phyloP scores from a whole-genome alignment of 495 filamentous ascomycete genomes.

The Neurospora sp. region DNA sequence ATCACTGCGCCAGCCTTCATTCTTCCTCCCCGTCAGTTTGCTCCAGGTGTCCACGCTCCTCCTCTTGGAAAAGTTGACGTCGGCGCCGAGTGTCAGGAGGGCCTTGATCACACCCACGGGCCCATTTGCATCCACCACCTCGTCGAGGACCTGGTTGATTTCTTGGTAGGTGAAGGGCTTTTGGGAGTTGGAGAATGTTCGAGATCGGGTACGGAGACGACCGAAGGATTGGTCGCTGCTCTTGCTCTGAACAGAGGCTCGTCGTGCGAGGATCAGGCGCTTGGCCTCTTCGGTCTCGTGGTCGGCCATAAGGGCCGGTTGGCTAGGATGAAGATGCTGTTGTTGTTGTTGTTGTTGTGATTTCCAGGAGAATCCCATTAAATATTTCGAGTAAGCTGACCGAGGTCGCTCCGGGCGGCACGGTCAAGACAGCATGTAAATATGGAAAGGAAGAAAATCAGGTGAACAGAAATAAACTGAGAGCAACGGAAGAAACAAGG shows the following conservation, averaged over 20 bases:
- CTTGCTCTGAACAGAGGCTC: constrained; percentile 7
- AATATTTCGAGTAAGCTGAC: neutral
- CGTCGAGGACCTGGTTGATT: constrained; percentile 19
- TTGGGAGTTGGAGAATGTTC: neutral
- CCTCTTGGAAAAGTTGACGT: constrained; percentile 21
- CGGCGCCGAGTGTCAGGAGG: constrained; percentile 19
- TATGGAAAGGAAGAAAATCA: neutral
- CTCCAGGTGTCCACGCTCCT: constrained; percentile 11
- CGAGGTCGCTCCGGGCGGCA: neutral
- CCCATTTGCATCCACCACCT: constrained; percentile 19
- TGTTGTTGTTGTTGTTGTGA: neutral
- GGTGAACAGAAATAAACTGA: neutral
- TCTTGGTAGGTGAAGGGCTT: constrained; percentile 16
- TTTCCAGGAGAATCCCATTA: neutral
- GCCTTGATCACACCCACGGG: constrained; percentile 19
- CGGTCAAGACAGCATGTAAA: neutral
- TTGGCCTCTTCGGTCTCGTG: constrained; percentile 17
- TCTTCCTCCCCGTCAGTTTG: constrained; percentile 12
- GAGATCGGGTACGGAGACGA: constrained; percentile 5
- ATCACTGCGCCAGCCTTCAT: constrained; percentile 14
- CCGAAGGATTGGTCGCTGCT: constrained; percentile 8
- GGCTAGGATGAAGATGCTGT: neutral
- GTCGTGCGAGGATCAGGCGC: constrained; percentile 16
- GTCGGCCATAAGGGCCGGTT: constrained; percentile 7
- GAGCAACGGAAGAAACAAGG: neutral